Percentiles rank a stretch among this genome's conserved stretches.
Conservation (phyloP, 805 yeast species). For the Wickerhamomyces silvicola region DNA sequence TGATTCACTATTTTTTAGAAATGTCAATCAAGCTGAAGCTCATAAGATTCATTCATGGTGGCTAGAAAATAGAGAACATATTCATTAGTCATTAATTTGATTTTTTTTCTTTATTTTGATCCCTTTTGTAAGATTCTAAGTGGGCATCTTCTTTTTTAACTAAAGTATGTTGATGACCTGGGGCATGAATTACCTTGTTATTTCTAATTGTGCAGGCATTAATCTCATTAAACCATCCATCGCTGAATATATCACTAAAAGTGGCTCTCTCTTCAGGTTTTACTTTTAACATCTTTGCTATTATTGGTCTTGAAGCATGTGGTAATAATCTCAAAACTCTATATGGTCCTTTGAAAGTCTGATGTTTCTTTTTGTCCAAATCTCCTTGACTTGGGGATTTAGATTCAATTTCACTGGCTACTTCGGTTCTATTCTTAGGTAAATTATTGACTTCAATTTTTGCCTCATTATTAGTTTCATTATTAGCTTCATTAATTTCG, state of each 20-base stretch:
- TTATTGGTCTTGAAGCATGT: slow-evolving; percentile 74
- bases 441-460: background rate
- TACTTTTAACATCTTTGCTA: slow-evolving; percentile 57
- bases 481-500: background rate
- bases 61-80: too few relatives aligned
- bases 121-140: slow-evolving; percentile 35
- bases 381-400: background rate
- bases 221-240: slow-evolving; percentile 66
- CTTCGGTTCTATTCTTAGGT: background rate
- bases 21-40: slow-evolving; percentile 6
- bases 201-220: slow-evolving; percentile 49
- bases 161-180: slow-evolving; percentile 45
- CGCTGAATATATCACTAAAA: slow-evolving; percentile 55
- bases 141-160: slow-evolving; percentile 42
- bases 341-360: slow-evolving; percentile 71
- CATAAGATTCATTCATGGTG: slow-evolving; percentile 13
- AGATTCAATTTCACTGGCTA: too few relatives aligned
- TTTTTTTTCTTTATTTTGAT: background rate
- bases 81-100: slow-evolving; percentile 1
- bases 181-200: slow-evolving; percentile 34
- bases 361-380: slow-evolving; percentile 3
- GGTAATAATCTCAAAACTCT: slow-evolving; percentile 75
- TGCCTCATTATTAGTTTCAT: background rate
- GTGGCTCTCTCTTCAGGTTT: slow-evolving; percentile 61
- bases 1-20: slow-evolving; percentile 5